A percentile compares a stretch with the other conserved stretches of the same genome.
Conservation (phyloP, 352 stramenopile genomes). For the Phytophthora niederhauseri region DNA sequence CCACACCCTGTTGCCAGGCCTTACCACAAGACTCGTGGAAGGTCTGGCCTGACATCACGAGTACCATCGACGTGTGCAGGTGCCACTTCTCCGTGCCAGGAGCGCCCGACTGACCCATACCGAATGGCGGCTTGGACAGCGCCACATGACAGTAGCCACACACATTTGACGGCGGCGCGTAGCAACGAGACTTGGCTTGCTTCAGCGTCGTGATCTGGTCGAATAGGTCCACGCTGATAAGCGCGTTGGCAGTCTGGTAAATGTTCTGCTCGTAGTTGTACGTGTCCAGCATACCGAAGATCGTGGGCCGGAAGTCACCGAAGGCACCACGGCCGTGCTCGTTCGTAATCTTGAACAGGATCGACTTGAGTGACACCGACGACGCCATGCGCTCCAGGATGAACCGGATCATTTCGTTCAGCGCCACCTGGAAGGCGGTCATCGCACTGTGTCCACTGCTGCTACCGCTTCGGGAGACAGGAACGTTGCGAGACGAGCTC, state of each 20-base stretch:
- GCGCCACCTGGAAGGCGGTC: slow-evolving; percentile 87
- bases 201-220: slow-evolving; percentile 87
- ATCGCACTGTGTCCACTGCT: slow-evolving; percentile 71
- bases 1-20: slow-evolving; percentile 81
- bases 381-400: slow-evolving; percentile 96
- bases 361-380: slow-evolving; percentile 92
- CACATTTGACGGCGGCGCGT: slow-evolving; percentile 73
- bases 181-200: slow-evolving; percentile 72
- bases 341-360: slow-evolving; percentile 96
- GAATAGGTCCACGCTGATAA: slow-evolving; percentile 86
- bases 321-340: slow-evolving; percentile 94
- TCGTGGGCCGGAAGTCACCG: slow-evolving; percentile 94
- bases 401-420: slow-evolving; percentile 94
- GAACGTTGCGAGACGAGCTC: slow-evolving; percentile 58
- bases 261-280: slow-evolving; percentile 93
- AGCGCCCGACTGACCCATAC: slow-evolving; percentile 78
- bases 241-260: slow-evolving; percentile 84
- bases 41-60: slow-evolving; percentile 75
- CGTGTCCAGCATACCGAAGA: slow-evolving; percentile 95
- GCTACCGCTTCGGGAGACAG: slow-evolving; percentile 45
- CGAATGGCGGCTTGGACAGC: slow-evolving; percentile 83
- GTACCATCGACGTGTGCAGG: slow-evolving; percentile 82
- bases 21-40: slow-evolving; percentile 90
- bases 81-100: slow-evolving; percentile 83
- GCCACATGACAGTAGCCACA: slow-evolving; percentile 85